Conservation (phyloP, 176 grass and related monocot genomes). For the Melocanna baccifera region DNA sequence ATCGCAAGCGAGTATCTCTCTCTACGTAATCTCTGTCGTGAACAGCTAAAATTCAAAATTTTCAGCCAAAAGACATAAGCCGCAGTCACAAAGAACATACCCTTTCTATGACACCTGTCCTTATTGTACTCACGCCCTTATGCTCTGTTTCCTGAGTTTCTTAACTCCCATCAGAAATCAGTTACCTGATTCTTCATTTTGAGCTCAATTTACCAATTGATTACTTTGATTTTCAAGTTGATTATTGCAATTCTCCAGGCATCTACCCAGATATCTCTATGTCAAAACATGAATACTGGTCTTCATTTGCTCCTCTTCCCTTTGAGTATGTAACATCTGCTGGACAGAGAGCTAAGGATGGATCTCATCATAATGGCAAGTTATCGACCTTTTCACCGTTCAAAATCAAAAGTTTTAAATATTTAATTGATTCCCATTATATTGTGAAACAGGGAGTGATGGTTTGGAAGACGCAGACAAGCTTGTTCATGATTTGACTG, state of each 20-base stretch:
- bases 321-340: conserved; percentile 83
- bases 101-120: not conserved
- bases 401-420: not conserved
- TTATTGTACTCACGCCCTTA: not conserved
- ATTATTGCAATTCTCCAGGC: conserved; percentile 50
- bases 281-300: conserved; percentile 91
- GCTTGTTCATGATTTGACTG: conserved; percentile 54
- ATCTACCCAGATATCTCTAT: conserved; percentile 83
- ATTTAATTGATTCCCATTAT: not conserved
- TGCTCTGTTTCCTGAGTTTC: conserved; percentile 10
- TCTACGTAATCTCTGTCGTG: no score
- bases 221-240: not conserved
- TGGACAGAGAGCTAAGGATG: conserved; percentile 82
- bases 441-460: conserved; percentile 38
- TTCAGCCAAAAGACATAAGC: no score
- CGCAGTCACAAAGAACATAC: no score
- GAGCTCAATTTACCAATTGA: not conserved
- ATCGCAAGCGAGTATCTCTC: no score
- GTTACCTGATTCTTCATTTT: not conserved
- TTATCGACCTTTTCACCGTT: conserved; percentile 8
- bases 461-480: conserved; percentile 50
- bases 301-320: conserved; percentile 89
- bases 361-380: conserved; percentile 41
- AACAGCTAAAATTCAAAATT: no score
- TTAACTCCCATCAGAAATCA: conserved; percentile 4